Conservation (phyloP, 208 protist genomes). For the Wallacemonas sp. region DNA sequence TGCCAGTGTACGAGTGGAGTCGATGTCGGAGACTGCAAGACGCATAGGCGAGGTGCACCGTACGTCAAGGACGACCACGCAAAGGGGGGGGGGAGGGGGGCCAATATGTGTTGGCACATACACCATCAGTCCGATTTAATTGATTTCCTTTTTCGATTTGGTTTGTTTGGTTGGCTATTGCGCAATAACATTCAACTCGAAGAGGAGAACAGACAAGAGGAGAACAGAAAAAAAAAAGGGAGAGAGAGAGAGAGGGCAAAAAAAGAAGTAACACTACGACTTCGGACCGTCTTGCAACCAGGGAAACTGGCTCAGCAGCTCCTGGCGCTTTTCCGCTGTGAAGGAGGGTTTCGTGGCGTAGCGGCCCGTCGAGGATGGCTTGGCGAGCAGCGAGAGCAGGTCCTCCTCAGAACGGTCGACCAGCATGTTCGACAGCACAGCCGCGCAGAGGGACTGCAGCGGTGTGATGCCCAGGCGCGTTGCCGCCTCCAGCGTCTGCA, state of each 20-base stretch:
- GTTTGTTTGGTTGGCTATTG: too few species aligned
- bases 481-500: constrained; percentile 54
- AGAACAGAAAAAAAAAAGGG: too few species aligned
- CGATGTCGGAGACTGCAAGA: too few species aligned
- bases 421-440: constrained; percentile 61
- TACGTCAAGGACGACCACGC: background rate
- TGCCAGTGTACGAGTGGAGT: too few species aligned
- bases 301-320: constrained; percentile 31
- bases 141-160: too few species aligned
- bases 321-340: constrained; percentile 32
- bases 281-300: constrained; percentile 18
- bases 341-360: constrained; percentile 25
- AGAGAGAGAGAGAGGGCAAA: too few species aligned
- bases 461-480: constrained; percentile 44
- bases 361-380: background rate
- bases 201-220: too few species aligned
- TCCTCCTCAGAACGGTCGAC: constrained; percentile 44
- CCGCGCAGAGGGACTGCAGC: constrained; percentile 50
- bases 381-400: constrained; percentile 33
- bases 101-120: too few species aligned
- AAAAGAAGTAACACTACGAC: constrained; percentile 12
- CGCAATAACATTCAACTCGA: too few species aligned
- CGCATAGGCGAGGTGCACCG: too few species aligned
- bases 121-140: too few species aligned
- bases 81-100: background rate